Base-by-base conservation (phyloP, 2,329 filamentous ascomycete species). In the Scopulariopsis brevicaulis region DNA sequence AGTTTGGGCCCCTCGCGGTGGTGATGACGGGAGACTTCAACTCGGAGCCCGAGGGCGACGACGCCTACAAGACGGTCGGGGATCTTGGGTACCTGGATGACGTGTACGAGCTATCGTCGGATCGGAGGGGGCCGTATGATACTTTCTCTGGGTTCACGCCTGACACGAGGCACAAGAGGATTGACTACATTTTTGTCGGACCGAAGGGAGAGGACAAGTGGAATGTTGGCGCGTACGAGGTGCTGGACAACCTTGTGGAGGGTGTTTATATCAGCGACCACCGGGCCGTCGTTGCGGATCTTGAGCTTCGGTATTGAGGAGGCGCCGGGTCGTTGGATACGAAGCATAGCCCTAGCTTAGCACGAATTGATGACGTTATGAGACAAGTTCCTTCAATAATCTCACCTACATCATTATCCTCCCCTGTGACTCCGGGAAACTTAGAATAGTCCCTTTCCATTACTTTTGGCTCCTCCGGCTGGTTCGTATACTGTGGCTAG, bases 1-100 rank as follows among this genome's bases (percentile, higher is more conserved):
- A 59, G 1, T 55, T 61, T 15, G 64, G 65, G 14, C 72, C 72
- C 0, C 66, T 79, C 0, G 76, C 74, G 0, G 74, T 86, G 7
- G 76, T 86, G 58, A 73, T 89, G 8, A 80, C 79, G 0, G 86
- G 87, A 2, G 86, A 90, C 65, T 84, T 90, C 67, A 90, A 90
- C 67, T 86, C 82, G 63, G 72, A 78, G 57, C 78, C 80, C 0
- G 71, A 72, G 1, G 79, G 80, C 48, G 76, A 76, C 40, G 46
- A 50, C 22, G 86, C 85, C 0, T 89, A 89, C 69, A 65, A 70
- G 6, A 60, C 64, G 0, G 60, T 71, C 14, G 54, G 58, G 1
- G 60, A 55, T 2, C 62, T 60, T 10, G 65, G 65, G 0, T 70
- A 67, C 46, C 56, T 61, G n/a, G 62, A 66, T 65, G 64, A 66